Conservation (phyloP, 108 stramenopile genomes). For the Pseudonitzschia pungens region DNA sequence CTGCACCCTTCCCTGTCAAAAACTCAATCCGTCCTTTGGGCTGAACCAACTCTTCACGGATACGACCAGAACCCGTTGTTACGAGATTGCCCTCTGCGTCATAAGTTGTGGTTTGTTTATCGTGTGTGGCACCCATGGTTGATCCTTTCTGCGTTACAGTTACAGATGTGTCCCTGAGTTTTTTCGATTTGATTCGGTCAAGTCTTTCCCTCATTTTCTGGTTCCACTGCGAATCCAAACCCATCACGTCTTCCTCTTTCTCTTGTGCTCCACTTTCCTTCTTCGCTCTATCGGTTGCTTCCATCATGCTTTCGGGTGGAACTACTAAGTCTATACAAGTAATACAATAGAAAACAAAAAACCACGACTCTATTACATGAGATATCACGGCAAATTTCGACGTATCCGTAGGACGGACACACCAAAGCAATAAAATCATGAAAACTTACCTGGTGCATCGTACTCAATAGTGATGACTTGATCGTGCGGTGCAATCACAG, state of each 20-base stretch:
- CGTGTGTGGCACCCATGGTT: neutral
- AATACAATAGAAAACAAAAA: conserved; percentile 1
- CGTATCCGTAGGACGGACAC: no score
- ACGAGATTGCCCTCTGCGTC: conserved; percentile 4
- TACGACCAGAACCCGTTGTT: conserved; percentile 16
- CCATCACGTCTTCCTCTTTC: conserved; percentile 9
- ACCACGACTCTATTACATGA: no score
- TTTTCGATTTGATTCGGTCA: conserved; percentile 28
- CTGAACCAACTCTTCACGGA: conserved; percentile 33
- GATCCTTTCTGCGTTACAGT: conserved; percentile 29
- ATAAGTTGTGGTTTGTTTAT: conserved; percentile 17
- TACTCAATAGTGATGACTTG: conserved; percentile 28
- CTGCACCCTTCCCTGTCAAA: conserved; percentile 24
- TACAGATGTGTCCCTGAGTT: conserved; percentile 22
- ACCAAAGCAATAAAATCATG: neutral
- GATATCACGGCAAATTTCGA: no score
- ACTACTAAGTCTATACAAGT: conserved; percentile 18
- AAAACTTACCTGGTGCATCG: conserved; percentile 36
- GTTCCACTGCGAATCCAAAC: conserved; percentile 31
- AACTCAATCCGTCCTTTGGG: conserved; percentile 26
- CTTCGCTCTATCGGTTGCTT: neutral
- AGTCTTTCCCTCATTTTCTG: conserved; percentile 31
- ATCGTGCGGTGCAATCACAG: conserved; percentile 29
- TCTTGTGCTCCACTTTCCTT: conserved; percentile 12
- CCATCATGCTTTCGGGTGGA: conserved; percentile 1